Evolutionary conservation across 2,329 filamentous ascomycete species (phyloP), one percentile per base, ranked within the genome.

Genomic region (Paecilomyces niveus): DNA sequence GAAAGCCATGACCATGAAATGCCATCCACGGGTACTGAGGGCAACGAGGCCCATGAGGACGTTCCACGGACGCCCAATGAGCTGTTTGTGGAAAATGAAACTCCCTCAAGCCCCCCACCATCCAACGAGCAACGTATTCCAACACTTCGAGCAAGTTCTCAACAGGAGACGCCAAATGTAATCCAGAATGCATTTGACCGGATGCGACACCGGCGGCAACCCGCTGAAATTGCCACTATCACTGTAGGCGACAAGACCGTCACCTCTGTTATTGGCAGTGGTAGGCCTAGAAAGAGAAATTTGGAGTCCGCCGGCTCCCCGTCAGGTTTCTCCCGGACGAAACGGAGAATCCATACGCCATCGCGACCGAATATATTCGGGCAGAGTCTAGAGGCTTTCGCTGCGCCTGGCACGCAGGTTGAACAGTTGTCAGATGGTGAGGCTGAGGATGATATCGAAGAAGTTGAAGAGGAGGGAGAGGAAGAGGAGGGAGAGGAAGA

Each of bases 181-280:
- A 75, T 88, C 24, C 81, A 83, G 55, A 85, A 81, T 66, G 85
- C 85, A 1, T 87, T 87, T 64, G 83, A 86, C 68, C 80, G 83
- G 18, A 87, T 87, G 83, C 79, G 85, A 15, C 80, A 82, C 0
- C 88, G 85, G 67, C 81, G 88, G 33, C 76, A 81, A 1, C 81
- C 83, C 1, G 75, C 81, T 29, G 86, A 90, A 65, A 76, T 87
- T 55, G 89, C 89, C 21, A 90, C 88, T 1, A 89, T 93, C 54
- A 92, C 88, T 0, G 84, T 93, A 57, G 89, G 89, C 1, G 80
- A 86, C 61, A 82, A 81, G 53, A 90, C 86, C 0, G 80, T 85
- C 4, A 87, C 84, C 0, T 86, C 85, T 21, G 80, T 85, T 32
- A 81, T 91, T 63, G 87, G 88, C 1, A 82, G 79, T 54, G 78